Base-by-base conservation (phyloP, 2,329 filamentous ascomycete genomes). In the Penicillium sp. region DNA sequence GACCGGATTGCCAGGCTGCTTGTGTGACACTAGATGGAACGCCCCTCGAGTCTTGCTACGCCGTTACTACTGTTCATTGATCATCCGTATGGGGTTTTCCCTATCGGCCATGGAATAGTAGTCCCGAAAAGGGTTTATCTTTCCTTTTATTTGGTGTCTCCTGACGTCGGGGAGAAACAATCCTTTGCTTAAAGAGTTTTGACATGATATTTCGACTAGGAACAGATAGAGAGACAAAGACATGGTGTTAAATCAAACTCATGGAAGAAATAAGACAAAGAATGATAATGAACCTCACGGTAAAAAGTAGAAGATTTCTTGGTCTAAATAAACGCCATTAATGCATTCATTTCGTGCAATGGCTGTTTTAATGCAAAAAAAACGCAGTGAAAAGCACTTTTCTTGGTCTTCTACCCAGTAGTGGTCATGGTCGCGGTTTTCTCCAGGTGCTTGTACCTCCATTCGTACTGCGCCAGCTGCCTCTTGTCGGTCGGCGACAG, bases 401-500 rank as follows among this genome's bases (percentile, higher is more conserved):
- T 62, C 28, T n/a, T 12, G 22, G n/a, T 38, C 30, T 30, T 35
- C 56, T 58, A 67, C 55, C 59, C 55, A 50, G 62, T 58, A 10
- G 66, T 65, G 10, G 65, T 69, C 49, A 73, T 67, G 13, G 68
- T 74, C 19, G 74, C 75, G 12, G 70, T 49, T 47, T 75, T 70
- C 60, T 77, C 75, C 61, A 76, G 54, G 8, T 68, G 62, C 35
- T 74, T 75, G 54, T 73, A 77, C 55, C 73, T 67, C 75, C 75
- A 77, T 50, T 72, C 73, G 35, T 72, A 75, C 55, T 76, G 75
- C 38, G 71, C 70, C 60, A 77, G 55, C 50, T 75, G 71, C 33
- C 71, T 74, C 63, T 68, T 72, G 37, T 76, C 74, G 7, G 67
- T 67, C 13, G 75, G 71, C 3, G 69, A 68, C 30, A 76, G 63